These are phyloP conservation scores for Prillingera fragicola DNA, from an alignment of 1,284 basidiomycete genomes.

Conservation along the genomic window DNA sequence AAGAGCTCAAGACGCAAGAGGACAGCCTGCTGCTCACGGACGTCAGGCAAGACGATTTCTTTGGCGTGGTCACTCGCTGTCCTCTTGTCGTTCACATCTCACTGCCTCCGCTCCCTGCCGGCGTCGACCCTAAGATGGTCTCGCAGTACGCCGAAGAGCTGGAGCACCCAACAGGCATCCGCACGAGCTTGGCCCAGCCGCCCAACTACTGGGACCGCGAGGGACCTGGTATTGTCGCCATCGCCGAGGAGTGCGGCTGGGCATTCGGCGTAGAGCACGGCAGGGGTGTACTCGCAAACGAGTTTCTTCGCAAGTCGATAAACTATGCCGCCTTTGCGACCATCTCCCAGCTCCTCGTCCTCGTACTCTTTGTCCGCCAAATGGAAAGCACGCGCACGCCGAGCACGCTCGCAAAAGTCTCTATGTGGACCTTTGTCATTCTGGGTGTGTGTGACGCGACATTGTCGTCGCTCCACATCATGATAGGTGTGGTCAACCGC, in stretches of 20 bases:
- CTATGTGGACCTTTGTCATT: slow-evolving; percentile 70
- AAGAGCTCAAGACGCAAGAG: slow-evolving; percentile 32
- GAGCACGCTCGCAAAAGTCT: slow-evolving; percentile 67
- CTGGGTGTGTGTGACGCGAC: slow-evolving; percentile 73
- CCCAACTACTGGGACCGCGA: slow-evolving; percentile 38
- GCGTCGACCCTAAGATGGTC: slow-evolving; percentile 22
- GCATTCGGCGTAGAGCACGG: slow-evolving; percentile 61
- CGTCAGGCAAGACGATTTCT: slow-evolving; percentile 34
- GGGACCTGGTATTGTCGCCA: slow-evolving; percentile 57
- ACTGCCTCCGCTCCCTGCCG: slow-evolving; percentile 36
- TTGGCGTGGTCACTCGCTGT: slow-evolving; percentile 23
- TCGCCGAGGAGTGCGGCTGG: slow-evolving; percentile 74
- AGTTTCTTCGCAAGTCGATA: slow-evolving; percentile 72
- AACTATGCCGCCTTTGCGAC: slow-evolving; percentile 71
- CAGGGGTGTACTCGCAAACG: slow-evolving; percentile 57
- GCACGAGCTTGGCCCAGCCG: slow-evolving; percentile 25
- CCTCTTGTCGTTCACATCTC: slow-evolving; percentile 41
- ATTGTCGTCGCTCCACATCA: slow-evolving; percentile 76
- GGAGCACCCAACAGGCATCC: slow-evolving; percentile 38
- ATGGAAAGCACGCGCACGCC: slow-evolving; percentile 69
- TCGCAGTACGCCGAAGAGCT: slow-evolving; percentile 38
- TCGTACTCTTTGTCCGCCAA: slow-evolving; percentile 66
- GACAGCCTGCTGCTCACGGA: slow-evolving; percentile 29
- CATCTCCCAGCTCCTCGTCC: slow-evolving; percentile 61
- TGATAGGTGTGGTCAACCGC: slow-evolving; percentile 72